Percentiles rank a stretch among this genome's conserved stretches.
Conservation (phyloP, 768 basidiomycete species). For the Mrakia frigida region DNA sequence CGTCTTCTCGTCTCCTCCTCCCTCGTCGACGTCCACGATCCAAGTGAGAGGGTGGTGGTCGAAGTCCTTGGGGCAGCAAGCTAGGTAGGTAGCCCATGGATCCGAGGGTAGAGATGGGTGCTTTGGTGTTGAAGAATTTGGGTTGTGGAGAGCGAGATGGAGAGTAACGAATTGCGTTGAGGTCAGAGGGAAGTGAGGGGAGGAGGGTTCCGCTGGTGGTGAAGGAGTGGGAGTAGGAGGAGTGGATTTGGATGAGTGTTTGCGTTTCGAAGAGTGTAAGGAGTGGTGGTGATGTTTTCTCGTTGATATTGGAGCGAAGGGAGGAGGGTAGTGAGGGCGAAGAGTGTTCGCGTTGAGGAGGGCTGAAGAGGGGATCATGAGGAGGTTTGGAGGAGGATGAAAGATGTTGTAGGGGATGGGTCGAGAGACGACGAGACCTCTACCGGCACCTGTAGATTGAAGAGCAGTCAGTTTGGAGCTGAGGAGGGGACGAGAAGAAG, state of each 20-base stretch:
- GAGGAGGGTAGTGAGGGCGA: slow-evolving; percentile 53
- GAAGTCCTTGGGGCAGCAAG: slow-evolving; percentile 68
- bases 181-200: slow-evolving; percentile 41
- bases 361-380: slow-evolving; percentile 64
- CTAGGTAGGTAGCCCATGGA: slow-evolving; percentile 56
- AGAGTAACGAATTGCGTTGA: slow-evolving; percentile 74
- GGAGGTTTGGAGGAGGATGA: slow-evolving; percentile 45
- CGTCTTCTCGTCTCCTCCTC: slow-evolving; percentile 41
- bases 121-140: slow-evolving; percentile 7
- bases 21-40: slow-evolving; percentile 44
- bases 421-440: slow-evolving; percentile 21
- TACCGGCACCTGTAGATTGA: slow-evolving; percentile 21
- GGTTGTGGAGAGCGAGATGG: slow-evolving; percentile 64
- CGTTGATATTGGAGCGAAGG: slow-evolving; percentile 10
- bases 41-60: slow-evolving; percentile 76
- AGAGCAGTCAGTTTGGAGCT: background rate
- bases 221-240: background rate
- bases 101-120: slow-evolving; percentile 39
- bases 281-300: background rate
- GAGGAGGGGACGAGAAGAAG: background rate
- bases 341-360: slow-evolving; percentile 72
- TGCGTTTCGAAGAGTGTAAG: too few species aligned
- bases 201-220: background rate
- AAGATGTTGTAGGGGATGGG: slow-evolving; percentile 13
- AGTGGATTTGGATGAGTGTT: background rate